Evolutionary conservation across 2,329 filamentous ascomycete species (phyloP), one percentile per base, ranked within the genome.

Genomic region (Venturia effusa): DNA sequence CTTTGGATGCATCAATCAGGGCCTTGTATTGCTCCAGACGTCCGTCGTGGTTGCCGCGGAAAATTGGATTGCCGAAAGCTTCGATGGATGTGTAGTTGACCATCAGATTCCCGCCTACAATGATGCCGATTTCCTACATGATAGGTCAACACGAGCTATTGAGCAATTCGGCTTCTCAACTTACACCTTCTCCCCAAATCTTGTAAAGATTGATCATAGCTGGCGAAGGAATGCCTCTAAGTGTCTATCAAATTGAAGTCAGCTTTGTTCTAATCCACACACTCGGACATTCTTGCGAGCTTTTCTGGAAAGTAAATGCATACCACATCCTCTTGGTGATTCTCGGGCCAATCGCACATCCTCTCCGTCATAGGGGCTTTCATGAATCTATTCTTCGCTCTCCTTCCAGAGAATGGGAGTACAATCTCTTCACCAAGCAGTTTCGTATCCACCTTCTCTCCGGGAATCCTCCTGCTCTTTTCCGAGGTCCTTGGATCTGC

Each of bases 91-190:
- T 82, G 67, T 81, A 83, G 60, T 86, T 83, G 54, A 88, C 78
- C 80, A 86, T 84, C 65, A 86, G 76, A 71, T 88, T 88, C 54
- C 86, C 85, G 0, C 83, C 85, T 1, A 86, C 71, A 64, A 87
- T 82, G 32, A 83, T 68, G 10, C 84, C 84, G 59, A 78, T 78
- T 17, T 74, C 60, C 60, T 62, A 24, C 40, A 19, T 37, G 17
- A 32, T 41, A 30, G 34, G 11, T 57, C 15, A 41, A 22, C 32
- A 61, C 15, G 27, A 32, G 3, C 13, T 17, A 6, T 40, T 3
- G 15, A n/a, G 19, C 11, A 17, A 4, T 5, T 45, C 30, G 15
- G 32, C n/a, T 5, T 10, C 11, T 5, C 11, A 3, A 62, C 60
- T 41, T 51, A 48, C 78, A 27, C 81, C 83, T 67, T 85, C 80